These are phyloP conservation scores for Tulasnella sp. DNA, from an alignment of 768 basidiomycete species.

Conservation along the genomic window DNA sequence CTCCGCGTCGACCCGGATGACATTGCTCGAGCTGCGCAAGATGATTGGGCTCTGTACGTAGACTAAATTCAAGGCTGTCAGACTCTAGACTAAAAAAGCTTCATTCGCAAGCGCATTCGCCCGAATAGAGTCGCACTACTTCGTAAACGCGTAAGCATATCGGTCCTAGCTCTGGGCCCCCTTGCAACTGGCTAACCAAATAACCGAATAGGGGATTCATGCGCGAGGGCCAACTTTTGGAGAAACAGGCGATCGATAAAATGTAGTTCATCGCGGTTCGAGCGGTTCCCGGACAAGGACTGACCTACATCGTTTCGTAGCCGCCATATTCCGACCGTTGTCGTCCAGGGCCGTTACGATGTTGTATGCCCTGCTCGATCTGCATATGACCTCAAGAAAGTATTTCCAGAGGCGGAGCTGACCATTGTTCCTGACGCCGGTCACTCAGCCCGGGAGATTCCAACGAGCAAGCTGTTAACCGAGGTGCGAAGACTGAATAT, in stretches of 20 bases:
- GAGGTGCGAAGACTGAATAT: conserved; percentile 44
- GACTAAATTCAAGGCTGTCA: not conserved
- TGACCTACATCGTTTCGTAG: conserved; percentile 39
- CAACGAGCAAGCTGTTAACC: conserved; percentile 63
- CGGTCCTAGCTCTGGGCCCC: no score
- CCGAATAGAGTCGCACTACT: conserved; percentile 53
- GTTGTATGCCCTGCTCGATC: conserved; percentile 86
- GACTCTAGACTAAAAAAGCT: not conserved
- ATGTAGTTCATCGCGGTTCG: conserved; percentile 52
- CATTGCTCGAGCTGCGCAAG: conserved; percentile 63
- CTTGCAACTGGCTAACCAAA: not conserved
- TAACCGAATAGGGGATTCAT: conserved; percentile 61
- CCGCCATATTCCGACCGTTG: conserved; percentile 80
- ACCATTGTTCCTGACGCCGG: conserved; percentile 81
- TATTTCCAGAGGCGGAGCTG: conserved; percentile 73
- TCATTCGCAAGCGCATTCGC: conserved; percentile 66
- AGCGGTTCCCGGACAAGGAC: not conserved
- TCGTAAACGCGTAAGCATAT: conserved; percentile 8
- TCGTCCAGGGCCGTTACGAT: conserved; percentile 83
- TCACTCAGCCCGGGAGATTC: conserved; percentile 74
- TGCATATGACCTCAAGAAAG: conserved; percentile 75
- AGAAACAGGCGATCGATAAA: conserved; percentile 78
- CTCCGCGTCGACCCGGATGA: conserved; percentile 65
- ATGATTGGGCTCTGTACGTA: conserved; percentile 69
- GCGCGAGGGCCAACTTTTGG: conserved; percentile 82